Conservation (phyloP, 108 stramenopile genomes). For the Pseudonitzschia pungens region DNA sequence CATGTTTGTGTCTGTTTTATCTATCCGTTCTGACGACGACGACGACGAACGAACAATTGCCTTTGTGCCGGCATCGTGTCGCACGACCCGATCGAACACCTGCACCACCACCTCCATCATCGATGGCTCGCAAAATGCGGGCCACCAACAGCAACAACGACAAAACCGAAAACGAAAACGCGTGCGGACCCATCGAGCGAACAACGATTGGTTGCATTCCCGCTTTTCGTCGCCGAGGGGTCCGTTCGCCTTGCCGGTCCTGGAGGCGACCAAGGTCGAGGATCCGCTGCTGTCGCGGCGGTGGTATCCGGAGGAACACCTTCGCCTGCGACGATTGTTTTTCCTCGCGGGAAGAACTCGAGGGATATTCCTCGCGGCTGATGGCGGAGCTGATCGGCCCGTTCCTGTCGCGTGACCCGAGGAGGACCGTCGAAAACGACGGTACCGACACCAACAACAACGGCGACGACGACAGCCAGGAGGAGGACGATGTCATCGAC, state of each 20-base stretch:
- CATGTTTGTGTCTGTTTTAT: background rate
- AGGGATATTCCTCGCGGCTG: background rate
- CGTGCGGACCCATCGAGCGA: too few relatives aligned
- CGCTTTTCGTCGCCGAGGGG: background rate
- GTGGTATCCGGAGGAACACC: constrained; percentile 1
- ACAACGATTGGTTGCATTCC: background rate
- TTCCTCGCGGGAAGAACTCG: background rate
- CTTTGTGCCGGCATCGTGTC: constrained; percentile 1
- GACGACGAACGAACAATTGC: background rate
- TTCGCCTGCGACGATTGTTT: background rate
- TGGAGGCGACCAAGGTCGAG: background rate
- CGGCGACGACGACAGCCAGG: background rate
- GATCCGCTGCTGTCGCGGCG: background rate
- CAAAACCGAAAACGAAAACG: too few relatives aligned
- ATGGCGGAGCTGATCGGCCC: background rate
- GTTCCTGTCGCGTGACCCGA: background rate
- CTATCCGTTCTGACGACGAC: background rate
- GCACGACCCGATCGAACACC: background rate
- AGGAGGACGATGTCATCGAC: background rate
- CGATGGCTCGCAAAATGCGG: background rate
- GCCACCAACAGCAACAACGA: background rate
- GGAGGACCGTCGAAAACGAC: background rate
- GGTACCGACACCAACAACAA: too few relatives aligned
- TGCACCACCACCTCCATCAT: background rate
- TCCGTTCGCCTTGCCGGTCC: background rate